phyloP scores from a whole-genome alignment of 179 eudicot species.

The Silene coronaria region DNA sequence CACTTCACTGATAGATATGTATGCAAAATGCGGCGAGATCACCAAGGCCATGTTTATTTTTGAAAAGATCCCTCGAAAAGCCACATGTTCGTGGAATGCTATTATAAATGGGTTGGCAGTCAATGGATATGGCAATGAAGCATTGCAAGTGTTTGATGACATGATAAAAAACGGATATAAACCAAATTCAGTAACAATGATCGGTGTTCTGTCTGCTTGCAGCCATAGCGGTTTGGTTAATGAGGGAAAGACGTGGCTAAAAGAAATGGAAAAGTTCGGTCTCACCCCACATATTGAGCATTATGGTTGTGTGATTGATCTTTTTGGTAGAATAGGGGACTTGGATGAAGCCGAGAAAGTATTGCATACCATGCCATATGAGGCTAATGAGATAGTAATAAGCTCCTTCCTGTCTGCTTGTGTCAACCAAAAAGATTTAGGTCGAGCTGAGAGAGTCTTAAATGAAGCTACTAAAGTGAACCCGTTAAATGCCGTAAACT shows the following conservation, averaged over 20 bases:
- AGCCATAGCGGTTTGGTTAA: conserved; percentile 71
- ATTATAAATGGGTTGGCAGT: conserved; percentile 65
- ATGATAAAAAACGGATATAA: conserved; percentile 40
- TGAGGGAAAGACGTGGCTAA: conserved; percentile 63
- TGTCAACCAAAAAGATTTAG: conserved; percentile 44
- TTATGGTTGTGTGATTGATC: conserved; percentile 69
- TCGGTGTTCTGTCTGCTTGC: conserved; percentile 73
- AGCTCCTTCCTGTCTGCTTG: conserved; percentile 72
- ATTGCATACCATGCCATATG: conserved; percentile 57
- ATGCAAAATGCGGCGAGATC: conserved; percentile 73
- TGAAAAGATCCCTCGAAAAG: conserved; percentile 38
- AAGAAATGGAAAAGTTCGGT: conserved; percentile 38
- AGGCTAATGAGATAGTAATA: conserved; percentile 55
- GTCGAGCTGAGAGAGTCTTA: conserved; percentile 49
- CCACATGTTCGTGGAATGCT: conserved; percentile 69
- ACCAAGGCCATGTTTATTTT: conserved; percentile 50
- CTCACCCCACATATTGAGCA: conserved; percentile 56
- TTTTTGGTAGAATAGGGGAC: conserved; percentile 60
- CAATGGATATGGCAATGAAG: conserved; percentile 58
- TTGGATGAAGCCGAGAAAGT: conserved; percentile 66
- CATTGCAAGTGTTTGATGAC: conserved; percentile 46
- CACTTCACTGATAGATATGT: conserved; percentile 55
- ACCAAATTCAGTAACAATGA: conserved; percentile 61
- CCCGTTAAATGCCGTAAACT: conserved; percentile 50
- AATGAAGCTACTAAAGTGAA: conserved; percentile 38